These are phyloP conservation scores for Sordaria brevicollis DNA, from an alignment of 495 filamentous ascomycete species.

Conservation along the genomic window DNA sequence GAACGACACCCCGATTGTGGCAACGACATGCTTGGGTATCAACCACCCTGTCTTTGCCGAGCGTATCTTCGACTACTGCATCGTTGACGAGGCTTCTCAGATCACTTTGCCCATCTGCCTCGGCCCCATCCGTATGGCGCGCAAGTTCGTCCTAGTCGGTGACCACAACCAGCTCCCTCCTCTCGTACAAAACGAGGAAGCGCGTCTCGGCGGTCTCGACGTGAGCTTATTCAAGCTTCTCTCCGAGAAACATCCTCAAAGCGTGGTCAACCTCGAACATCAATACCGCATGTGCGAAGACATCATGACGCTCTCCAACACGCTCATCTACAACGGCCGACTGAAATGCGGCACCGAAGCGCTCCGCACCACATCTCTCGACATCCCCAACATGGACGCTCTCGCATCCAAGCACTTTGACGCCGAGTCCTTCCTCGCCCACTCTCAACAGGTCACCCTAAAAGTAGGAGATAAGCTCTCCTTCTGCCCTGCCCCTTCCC, in stretches of 20 bases:
- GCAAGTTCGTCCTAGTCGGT: conserved; percentile 89
- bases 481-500: conserved; percentile 42
- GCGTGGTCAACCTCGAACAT: conserved; percentile 83
- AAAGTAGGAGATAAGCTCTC: conserved; percentile 6
- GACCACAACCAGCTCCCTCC: conserved; percentile 95
- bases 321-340: conserved; percentile 78
- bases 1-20: conserved; percentile 75
- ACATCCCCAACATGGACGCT: conserved; percentile 39
- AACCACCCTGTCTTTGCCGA: conserved; percentile 80
- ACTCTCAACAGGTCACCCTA: conserved; percentile 1
- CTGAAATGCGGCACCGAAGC: conserved; percentile 78
- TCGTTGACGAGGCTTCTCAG: conserved; percentile 95
- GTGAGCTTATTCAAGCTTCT: conserved; percentile 88
- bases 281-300: conserved; percentile 98
- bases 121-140: conserved; percentile 85
- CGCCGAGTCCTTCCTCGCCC: conserved; percentile 23
- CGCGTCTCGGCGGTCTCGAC: conserved; percentile 77
- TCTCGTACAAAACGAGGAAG: conserved; percentile 84
- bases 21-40: conserved; percentile 87
- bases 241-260: conserved; percentile 74
- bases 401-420: conserved; percentile 48
- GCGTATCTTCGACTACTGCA: conserved; percentile 92
- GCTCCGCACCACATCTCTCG: conserved; percentile 57
- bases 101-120: conserved; percentile 92
- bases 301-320: conserved; percentile 89